A percentile compares a stretch with the other conserved stretches of the same genome.
phyloP scores from a whole-genome alignment of 208 protist species.

The Leptomonas pyrrhocoris region DNA sequence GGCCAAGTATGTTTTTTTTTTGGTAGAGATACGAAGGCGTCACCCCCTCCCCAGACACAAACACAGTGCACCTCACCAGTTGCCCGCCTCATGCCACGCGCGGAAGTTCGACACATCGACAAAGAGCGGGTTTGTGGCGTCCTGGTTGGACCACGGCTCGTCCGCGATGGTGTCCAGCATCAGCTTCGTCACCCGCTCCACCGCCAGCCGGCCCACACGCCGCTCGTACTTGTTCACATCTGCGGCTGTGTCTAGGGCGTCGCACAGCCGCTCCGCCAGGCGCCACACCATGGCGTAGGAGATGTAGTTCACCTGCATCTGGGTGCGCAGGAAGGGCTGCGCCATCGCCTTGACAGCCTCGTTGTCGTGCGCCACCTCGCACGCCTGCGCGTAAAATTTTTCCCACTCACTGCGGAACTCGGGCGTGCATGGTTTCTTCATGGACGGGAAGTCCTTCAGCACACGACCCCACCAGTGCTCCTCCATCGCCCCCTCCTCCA shows the following conservation, averaged over 20 bases:
- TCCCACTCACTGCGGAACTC: conserved; percentile 68
- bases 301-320: conserved; percentile 86
- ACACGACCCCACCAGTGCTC: conserved; percentile 77
- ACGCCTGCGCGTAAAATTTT: conserved; percentile 71
- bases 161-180: conserved; percentile 88
- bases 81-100: conserved; percentile 86
- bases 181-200: conserved; percentile 89
- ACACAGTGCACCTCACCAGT: conserved; percentile 58
- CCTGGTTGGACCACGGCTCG: conserved; percentile 81
- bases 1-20: not conserved
- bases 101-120: conserved; percentile 86
- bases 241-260: conserved; percentile 54
- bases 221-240: conserved; percentile 51
- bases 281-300: conserved; percentile 87
- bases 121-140: conserved; percentile 71
- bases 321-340: conserved; percentile 68
- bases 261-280: conserved; percentile 77
- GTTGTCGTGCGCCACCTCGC: conserved; percentile 76
- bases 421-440: conserved; percentile 67
- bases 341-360: conserved; percentile 60
- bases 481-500: conserved; percentile 48
- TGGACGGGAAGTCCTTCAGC: conserved; percentile 80
- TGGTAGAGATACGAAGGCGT: no score
- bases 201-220: conserved; percentile 49
- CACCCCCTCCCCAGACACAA: not conserved